Conservation (phyloP, 768 basidiomycete genomes). For the Boletus pseudopeckii region DNA sequence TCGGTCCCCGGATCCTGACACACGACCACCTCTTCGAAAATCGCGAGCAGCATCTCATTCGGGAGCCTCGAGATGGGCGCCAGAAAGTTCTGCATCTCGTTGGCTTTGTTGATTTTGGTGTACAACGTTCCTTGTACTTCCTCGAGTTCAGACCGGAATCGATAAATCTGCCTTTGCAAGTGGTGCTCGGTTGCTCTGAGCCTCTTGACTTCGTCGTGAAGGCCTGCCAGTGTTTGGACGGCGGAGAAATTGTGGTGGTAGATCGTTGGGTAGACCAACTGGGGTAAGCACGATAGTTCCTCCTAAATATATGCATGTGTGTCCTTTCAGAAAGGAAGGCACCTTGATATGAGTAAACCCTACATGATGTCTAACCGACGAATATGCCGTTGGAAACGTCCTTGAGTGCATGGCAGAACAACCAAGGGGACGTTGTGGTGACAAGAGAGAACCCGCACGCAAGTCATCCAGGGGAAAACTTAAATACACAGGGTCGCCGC, state of each 20-base stretch:
- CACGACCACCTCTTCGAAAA: conserved; percentile 30
- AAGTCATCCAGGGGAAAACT: conserved; percentile 9
- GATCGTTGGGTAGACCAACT: conserved; percentile 5
- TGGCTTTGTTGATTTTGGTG: conserved; percentile 22
- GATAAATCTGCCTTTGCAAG: conserved; percentile 17
- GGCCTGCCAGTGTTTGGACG: conserved; percentile 14
- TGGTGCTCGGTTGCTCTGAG: conserved; percentile 14
- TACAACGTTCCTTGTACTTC: conserved; percentile 14
- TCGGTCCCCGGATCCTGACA: conserved; percentile 22
- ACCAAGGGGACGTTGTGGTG: conserved; percentile 9
- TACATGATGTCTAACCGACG: conserved; percentile 23
- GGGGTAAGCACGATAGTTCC: neutral
- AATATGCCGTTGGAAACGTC: conserved; percentile 8
- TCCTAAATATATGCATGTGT: conserved; percentile 12
- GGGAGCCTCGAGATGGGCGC: conserved; percentile 30
- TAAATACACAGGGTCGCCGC: conserved; percentile 22
- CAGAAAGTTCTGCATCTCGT: conserved; percentile 29
- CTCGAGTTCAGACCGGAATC: conserved; percentile 12
- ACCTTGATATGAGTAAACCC: neutral
- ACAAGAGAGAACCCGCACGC: conserved; percentile 16
- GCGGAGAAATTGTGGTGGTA: conserved; percentile 19
- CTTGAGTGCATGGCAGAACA: conserved; percentile 17
- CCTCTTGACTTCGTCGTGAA: conserved; percentile 18
- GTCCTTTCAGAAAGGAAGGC: conserved; percentile 7
- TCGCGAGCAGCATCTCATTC: conserved; percentile 29